Percentiles rank a stretch among this genome's conserved stretches.
Conservation (phyloP, 169 alveolate genomes). For the Neospora caninum region DNA sequence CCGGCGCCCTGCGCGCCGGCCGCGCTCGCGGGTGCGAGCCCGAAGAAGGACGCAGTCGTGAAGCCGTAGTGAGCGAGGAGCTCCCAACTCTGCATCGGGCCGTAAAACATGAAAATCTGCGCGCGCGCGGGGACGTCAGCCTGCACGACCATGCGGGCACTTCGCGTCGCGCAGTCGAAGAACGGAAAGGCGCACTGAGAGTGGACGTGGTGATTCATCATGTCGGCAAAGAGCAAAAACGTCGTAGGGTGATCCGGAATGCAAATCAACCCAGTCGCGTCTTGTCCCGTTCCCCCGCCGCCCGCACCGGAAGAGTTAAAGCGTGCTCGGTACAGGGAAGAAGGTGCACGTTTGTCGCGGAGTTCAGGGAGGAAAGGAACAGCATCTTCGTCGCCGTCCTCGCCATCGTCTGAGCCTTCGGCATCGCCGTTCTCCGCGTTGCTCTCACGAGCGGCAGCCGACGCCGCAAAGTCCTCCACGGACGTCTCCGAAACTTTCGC, state of each 20-base stretch:
- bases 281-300: not conserved
- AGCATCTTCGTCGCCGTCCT: not conserved
- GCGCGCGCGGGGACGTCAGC: conserved; percentile 52
- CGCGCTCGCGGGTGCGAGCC: not conserved
- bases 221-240: conserved; percentile 52
- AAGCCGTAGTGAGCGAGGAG: conserved; percentile 54
- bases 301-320: not conserved
- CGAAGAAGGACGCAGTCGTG: conserved; percentile 32
- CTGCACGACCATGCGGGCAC: conserved; percentile 36
- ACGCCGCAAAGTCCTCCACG: not conserved
- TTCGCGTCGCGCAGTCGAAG: conserved; percentile 9
- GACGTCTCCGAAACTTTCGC: not conserved
- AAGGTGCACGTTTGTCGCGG: not conserved
- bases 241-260: conserved; percentile 53
- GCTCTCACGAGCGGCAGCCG: not conserved
- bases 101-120: conserved; percentile 53
- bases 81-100: conserved; percentile 65
- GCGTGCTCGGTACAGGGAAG: not conserved
- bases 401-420: not conserved
- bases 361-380: conserved; percentile 24
- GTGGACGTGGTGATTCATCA: conserved; percentile 59
- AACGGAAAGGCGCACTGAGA: conserved; percentile 54
- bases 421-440: not conserved
- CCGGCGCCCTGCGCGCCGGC: not conserved
- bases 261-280: not conserved